A percentile compares a stretch with the other conserved stretches of the same genome.
phyloP scores from a whole-genome alignment of 768 basidiomycete genomes.

The Boletellus ananiceps region DNA sequence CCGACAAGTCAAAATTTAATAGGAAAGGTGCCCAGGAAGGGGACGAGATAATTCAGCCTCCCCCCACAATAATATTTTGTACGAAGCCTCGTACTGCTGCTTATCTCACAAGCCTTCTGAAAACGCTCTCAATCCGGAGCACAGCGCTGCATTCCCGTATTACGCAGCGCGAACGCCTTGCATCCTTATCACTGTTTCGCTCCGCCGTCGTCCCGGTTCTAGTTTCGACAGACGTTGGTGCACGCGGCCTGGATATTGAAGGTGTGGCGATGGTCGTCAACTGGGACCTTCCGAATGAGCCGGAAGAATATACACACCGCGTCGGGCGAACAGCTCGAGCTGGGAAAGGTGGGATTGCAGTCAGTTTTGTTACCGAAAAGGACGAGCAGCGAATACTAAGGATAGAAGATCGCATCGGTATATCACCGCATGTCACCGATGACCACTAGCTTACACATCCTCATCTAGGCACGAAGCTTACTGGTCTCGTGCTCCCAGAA shows the following conservation, averaged over 20 bases:
- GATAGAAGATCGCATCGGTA: conserved; percentile 86
- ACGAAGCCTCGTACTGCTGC: conserved; percentile 82
- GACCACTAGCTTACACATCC: neutral
- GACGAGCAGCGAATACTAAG: conserved; percentile 81
- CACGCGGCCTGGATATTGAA: conserved; percentile 92
- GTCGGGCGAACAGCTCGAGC: conserved; percentile 92
- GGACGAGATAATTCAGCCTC: conserved; percentile 66
- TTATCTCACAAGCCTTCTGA: conserved; percentile 77
- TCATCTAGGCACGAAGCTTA: conserved; percentile 62
- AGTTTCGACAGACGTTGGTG: conserved; percentile 92
- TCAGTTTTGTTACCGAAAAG: conserved; percentile 92
- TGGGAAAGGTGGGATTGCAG: conserved; percentile 81
- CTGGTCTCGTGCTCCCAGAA: conserved; percentile 75
- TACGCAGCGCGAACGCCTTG: conserved; percentile 84
- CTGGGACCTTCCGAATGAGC: conserved; percentile 88
- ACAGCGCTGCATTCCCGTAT: conserved; percentile 91
- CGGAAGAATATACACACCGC: conserved; percentile 95
- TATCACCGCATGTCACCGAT: conserved; percentile 26
- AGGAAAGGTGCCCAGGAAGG: conserved; percentile 35
- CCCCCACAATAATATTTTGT: conserved; percentile 96
- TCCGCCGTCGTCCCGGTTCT: conserved; percentile 85
- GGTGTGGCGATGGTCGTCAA: conserved; percentile 96
- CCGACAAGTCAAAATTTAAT: conserved; percentile 28
- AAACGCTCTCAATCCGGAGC: conserved; percentile 74
- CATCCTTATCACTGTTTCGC: conserved; percentile 82